phyloP scores from a whole-genome alignment of 805 yeast species.

The Saccharomycopsis capsularis region DNA sequence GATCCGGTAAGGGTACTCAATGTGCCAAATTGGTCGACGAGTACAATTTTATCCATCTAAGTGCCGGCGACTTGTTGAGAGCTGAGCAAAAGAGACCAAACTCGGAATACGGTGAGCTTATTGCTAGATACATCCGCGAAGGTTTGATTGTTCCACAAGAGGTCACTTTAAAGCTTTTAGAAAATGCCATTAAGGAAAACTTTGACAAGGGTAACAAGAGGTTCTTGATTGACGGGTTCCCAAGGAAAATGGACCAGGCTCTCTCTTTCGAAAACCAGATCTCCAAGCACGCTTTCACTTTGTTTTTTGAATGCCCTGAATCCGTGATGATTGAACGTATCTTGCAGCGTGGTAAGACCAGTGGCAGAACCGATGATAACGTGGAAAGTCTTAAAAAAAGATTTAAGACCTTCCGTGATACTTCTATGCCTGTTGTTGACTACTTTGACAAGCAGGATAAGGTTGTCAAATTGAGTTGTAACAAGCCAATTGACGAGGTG shows the following conservation, averaged over 20 bases:
- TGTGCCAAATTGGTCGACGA: conserved; percentile 78
- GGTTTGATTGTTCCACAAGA: conserved; percentile 92
- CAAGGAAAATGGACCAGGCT: conserved; percentile 98
- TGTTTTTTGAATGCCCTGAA: conserved; percentile 80
- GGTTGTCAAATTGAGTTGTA: conserved; percentile 75
- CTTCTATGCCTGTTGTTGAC: conserved; percentile 91
- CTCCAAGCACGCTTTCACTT: conserved; percentile 62
- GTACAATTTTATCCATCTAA: conserved; percentile 75
- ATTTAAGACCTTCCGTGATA: conserved; percentile 76
- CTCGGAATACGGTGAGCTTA: conserved; percentile 78
- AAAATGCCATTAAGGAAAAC: conserved; percentile 65
- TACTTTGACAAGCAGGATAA: conserved; percentile 64
- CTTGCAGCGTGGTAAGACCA: conserved; percentile 86
- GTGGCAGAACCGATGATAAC: conserved; percentile 92
- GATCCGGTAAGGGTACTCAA: conserved; percentile 97
- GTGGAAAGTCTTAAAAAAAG: conserved; percentile 85
- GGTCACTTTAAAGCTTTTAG: conserved; percentile 76
- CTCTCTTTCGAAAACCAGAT: conserved; percentile 76
- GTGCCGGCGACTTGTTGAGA: conserved; percentile 94
- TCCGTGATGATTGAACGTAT: conserved; percentile 76
- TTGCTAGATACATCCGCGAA: conserved; percentile 75
- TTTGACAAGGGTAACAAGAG: conserved; percentile 43
- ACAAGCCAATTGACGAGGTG: conserved; percentile 74
- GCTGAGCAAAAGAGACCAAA: conserved; percentile 84
- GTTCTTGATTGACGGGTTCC: conserved; percentile 92